Evolutionary conservation across 139 green algal genomes (phyloP).

Genomic region (Chlorella sorokiniana): DNA sequence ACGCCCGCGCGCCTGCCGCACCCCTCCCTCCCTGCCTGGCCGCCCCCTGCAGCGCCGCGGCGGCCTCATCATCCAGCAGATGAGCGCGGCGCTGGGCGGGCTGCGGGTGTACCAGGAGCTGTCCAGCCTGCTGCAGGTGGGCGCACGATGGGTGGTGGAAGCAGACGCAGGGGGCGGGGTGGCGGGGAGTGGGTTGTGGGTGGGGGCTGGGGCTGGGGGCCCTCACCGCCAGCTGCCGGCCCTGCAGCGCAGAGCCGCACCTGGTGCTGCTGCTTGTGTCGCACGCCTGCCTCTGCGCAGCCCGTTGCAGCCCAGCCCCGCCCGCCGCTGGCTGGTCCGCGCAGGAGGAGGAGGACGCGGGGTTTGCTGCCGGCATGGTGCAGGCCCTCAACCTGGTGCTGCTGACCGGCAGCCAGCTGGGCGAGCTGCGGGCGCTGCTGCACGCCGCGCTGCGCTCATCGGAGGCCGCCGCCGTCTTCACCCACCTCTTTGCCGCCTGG

Average conservation of each 20-base stretch:
- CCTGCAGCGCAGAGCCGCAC: no score
- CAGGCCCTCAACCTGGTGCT: conserved; percentile 94
- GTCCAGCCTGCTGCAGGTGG: conserved; percentile 66
- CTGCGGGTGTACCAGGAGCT: conserved; percentile 69
- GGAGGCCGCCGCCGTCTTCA: conserved; percentile 67
- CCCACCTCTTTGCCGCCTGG: conserved; percentile 83
- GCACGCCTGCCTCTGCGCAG: no score
- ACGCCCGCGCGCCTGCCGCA: neutral
- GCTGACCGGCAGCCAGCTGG: conserved; percentile 67
- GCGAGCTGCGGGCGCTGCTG: conserved; percentile 40
- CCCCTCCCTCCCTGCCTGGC: neutral
- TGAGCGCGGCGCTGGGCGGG: conserved; percentile 40
- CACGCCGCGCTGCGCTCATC: conserved; percentile 4
- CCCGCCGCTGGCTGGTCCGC: neutral
- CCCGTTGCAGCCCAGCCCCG: no score
- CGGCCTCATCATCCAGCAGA: conserved; percentile 67
- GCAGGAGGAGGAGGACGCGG: conserved; percentile 70
- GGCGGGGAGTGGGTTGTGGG: no score
- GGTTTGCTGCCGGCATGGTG: conserved; percentile 82
- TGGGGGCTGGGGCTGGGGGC: neutral
- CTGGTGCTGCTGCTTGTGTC: no score
- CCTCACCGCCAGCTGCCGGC: neutral
- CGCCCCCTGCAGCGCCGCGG: conserved; percentile 50
- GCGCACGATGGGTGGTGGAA: neutral
- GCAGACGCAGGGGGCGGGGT: no score